A percentile compares a stretch with the other conserved stretches of the same genome.
Conservation (phyloP, 2,329 filamentous ascomycete species). For the Colletotrichum sp. region DNA sequence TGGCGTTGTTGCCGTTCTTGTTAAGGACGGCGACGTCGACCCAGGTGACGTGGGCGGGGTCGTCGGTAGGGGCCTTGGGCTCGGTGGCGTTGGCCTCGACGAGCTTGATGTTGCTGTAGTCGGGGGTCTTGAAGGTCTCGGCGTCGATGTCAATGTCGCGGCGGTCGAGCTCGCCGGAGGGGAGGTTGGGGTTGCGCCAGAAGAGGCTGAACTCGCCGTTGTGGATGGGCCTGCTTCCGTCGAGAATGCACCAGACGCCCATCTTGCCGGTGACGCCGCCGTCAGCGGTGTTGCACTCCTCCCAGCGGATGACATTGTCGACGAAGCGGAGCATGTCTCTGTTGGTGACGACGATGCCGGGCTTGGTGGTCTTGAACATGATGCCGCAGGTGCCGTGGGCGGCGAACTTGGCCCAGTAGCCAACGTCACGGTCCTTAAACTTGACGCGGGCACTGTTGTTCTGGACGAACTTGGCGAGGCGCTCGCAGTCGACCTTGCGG, state of each 20-base stretch:
- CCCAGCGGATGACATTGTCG: background rate
- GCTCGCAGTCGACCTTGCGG: background rate
- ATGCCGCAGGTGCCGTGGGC: conserved; percentile 10
- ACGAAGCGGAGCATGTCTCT: conserved; percentile 8
- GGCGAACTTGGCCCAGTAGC: background rate
- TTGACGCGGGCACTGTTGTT: background rate
- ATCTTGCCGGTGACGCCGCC: background rate
- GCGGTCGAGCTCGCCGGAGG: background rate
- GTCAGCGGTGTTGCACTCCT: background rate
- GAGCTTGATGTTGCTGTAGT: background rate
- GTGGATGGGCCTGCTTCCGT: background rate
- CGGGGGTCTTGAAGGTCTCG: background rate
- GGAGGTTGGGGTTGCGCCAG: background rate
- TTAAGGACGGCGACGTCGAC: background rate
- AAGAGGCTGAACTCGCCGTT: conserved; percentile 6
- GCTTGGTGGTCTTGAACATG: background rate
- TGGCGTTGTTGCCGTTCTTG: background rate
- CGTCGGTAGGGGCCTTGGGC: background rate
- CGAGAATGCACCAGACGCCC: background rate
- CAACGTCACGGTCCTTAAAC: conserved; percentile 2
- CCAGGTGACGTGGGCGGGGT: background rate
- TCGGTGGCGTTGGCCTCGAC: background rate
- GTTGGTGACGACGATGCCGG: background rate
- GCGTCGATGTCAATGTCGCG: background rate
- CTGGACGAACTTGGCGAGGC: background rate